These are phyloP conservation scores for Diaporthe vaccinii DNA, from an alignment of 2,329 filamentous ascomycete genomes.

Conservation along the genomic window DNA sequence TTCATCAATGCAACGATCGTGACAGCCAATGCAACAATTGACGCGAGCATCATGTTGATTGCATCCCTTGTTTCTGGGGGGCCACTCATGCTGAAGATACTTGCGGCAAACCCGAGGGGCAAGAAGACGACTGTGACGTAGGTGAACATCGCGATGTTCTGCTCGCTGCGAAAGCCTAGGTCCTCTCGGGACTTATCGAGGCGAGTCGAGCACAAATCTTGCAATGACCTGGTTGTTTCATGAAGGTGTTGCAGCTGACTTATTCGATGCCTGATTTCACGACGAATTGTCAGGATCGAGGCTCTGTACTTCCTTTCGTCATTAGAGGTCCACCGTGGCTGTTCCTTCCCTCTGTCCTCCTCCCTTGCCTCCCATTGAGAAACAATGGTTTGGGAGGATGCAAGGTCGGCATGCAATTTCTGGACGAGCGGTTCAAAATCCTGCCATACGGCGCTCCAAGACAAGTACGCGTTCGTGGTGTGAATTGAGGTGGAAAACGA, in stretches of 20 bases:
- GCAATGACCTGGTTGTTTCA: not conserved
- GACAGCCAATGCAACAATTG: not conserved
- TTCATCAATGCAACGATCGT: not conserved
- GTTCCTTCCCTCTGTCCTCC: not conserved
- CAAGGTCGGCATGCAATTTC: not conserved
- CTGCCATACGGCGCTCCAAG: not conserved
- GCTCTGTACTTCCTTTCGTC: not conserved
- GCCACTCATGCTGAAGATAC: constrained; percentile 7
- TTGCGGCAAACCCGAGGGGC: not conserved
- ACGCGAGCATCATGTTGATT: not conserved
- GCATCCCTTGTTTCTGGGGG: not conserved
- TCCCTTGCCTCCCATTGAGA: not conserved
- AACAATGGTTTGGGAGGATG: not conserved
- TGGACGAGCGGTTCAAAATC: not conserved
- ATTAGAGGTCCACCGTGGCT: not conserved
- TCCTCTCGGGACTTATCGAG: not conserved
- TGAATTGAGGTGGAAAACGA: not conserved
- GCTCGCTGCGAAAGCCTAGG: not conserved
- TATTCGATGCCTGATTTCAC: not conserved
- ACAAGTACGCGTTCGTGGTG: not conserved
- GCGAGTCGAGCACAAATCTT: not conserved
- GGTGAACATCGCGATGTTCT: not conserved
- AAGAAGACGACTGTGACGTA: constrained; percentile 12
- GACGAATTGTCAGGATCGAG: not conserved
- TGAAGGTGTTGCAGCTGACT: not conserved